Percentiles rank a stretch among this genome's conserved stretches.
Evolutionary conservation across 129 eudicot species (phyloP).

Genomic region (Solidago caesia): DNA sequence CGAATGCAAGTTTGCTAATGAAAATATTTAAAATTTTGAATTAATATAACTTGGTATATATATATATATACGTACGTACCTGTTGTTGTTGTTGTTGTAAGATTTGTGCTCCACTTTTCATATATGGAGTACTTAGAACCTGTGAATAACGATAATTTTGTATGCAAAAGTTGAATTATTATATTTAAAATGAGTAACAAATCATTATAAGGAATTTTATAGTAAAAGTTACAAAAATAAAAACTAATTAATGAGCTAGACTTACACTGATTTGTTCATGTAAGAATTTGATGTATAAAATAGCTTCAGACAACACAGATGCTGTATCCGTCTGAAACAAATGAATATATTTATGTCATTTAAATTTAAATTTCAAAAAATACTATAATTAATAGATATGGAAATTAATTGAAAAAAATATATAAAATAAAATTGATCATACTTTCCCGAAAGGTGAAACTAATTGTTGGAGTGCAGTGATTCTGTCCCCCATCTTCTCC

Average conservation of each 20-base stretch:
- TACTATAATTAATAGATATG: neutral
- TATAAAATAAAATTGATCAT: conserved; percentile 24
- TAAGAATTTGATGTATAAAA: conserved; percentile 81
- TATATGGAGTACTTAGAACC: conserved; percentile 84
- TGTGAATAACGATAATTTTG: conserved; percentile 26
- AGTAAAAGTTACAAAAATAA: neutral
- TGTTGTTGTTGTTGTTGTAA: conserved; percentile 53
- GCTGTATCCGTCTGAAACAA: conserved; percentile 92
- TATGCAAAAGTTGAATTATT: neutral
- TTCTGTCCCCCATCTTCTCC: conserved; percentile 99
- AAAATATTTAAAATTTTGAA: neutral
- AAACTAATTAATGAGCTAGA: neutral
- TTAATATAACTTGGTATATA: neutral
- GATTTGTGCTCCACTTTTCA: conserved; percentile 78
- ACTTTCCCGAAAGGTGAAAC: conserved; percentile 99
- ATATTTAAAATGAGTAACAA: neutral
- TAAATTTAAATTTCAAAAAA: neutral
- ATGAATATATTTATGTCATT: neutral
- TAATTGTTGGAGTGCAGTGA: conserved; percentile 99
- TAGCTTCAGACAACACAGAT: conserved; percentile 93
- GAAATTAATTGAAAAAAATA: neutral
- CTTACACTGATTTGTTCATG: conserved; percentile 97
- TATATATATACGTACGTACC: conserved; percentile 30
- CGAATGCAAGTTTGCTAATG: neutral
- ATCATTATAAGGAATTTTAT: neutral